Base-by-base conservation (phyloP, 805 yeast genomes). In the Suhomyces xylopsoci region DNA sequence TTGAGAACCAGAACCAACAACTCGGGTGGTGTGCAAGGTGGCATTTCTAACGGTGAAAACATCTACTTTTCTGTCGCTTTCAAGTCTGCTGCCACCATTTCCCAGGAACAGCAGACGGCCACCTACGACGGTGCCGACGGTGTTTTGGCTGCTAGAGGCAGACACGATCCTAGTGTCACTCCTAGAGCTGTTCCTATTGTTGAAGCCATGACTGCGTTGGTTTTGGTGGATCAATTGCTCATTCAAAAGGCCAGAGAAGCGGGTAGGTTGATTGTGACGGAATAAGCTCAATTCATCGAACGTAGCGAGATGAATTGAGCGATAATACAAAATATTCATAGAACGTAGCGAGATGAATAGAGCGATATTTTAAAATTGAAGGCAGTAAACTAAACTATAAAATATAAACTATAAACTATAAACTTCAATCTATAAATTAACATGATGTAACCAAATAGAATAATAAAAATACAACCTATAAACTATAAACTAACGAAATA, bases 181-280 rank as follows among this genome's bases (percentile, higher is more conserved):
- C 99, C 99, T 59, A 85, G 99, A 71, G 99, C 99, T 40, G 90
- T 94, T 55, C 98, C 99, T 49, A 94, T 94, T 64, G 98, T 94
- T 28, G 99, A 94, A 77, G 90, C 98, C 41, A 93, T 94, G 98
- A 83, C 98, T 47, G 94, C 97, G n/a, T 78, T 94, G 59, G 97
- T 90, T 1, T 72, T 93, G 57, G 93, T 93, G 43, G 99, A 94
- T 69, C 84, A 89, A 51, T 73, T 88, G 52, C 73, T 94, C 74
- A 80, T 92, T 46, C 99, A 93, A 74, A 87, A 88, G 70, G 78
- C 96, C 30, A 84, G 99, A 71, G 90, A 87, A 19, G 58, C 61
- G 45, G 44, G 47, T 3, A 47, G 30, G 46, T 22, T 43, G 12
- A 24, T 49, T 43, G 53, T 43, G 12, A 36, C 15, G 22, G 28